phyloP scores from a whole-genome alignment of 179 eudicot genomes.

The Monotropa hypopitys region DNA sequence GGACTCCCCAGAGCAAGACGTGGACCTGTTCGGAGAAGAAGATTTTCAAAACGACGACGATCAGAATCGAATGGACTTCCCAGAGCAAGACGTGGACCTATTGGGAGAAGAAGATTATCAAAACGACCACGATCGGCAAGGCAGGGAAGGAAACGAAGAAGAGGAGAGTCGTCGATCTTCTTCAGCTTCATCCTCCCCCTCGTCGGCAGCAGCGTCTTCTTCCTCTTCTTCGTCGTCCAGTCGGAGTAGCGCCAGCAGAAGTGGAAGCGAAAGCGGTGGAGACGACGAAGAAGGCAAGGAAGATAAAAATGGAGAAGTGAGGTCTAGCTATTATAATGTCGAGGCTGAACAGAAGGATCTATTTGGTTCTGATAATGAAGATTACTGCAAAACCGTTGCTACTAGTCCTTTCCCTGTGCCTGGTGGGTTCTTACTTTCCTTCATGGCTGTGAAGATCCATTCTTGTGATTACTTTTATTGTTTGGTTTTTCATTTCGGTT shows the following conservation, averaged over 20 bases:
- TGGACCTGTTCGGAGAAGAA: no score
- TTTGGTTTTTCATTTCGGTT: not conserved
- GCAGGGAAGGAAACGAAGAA: not conserved
- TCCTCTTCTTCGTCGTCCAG: conserved; percentile 54
- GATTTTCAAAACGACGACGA: no score
- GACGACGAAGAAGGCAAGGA: conserved; percentile 21
- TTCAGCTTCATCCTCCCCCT: conserved; percentile 44
- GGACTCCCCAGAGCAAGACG: no score
- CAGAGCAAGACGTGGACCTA: conserved; percentile 40
- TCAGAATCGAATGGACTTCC: conserved; percentile 28
- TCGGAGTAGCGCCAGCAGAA: conserved; percentile 27
- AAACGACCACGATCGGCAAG: conserved; percentile 9
- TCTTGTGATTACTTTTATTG: not conserved
- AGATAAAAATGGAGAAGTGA: conserved; percentile 38
- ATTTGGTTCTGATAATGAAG: conserved; percentile 90
- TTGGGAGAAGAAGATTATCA: conserved; percentile 28
- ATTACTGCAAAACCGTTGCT: conserved; percentile 52
- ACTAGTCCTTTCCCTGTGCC: conserved; percentile 62
- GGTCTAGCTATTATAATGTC: conserved; percentile 20
- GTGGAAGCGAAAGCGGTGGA: conserved; percentile 19
- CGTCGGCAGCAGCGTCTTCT: conserved; percentile 13
- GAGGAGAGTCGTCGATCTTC: conserved; percentile 30
- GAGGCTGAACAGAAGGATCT: conserved; percentile 54
- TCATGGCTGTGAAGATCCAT: not conserved
- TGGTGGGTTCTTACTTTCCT: conserved; percentile 29